A percentile compares a stretch with the other conserved stretches of the same genome.
These are phyloP conservation scores for Cubamyces sp. DNA, from an alignment of 768 basidiomycete genomes.

Conservation along the genomic window DNA sequence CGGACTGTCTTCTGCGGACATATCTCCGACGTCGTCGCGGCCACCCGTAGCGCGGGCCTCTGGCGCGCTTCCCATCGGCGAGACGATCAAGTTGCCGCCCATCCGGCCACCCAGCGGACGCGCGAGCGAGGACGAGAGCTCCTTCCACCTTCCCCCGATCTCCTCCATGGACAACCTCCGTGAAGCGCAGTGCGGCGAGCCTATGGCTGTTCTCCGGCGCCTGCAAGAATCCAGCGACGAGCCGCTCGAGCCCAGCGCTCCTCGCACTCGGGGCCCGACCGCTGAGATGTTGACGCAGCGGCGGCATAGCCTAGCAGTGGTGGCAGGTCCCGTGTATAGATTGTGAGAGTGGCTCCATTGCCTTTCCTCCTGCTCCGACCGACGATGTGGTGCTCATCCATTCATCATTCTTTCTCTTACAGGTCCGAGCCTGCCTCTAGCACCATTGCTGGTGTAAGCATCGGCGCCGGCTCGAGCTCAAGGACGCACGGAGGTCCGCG, in stretches of 20 bases:
- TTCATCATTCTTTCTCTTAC: conserved; percentile 7
- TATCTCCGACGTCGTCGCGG: conserved; percentile 41
- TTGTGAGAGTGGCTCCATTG: conserved; percentile 4
- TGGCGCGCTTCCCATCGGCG: conserved; percentile 28
- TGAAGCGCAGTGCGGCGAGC: conserved; percentile 54
- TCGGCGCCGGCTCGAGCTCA: not conserved
- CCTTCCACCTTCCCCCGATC: conserved; percentile 36
- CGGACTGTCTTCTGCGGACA: conserved; percentile 37
- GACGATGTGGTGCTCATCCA: not conserved
- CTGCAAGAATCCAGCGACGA: conserved; percentile 58
- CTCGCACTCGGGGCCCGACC: conserved; percentile 9
- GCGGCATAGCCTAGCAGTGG: conserved; percentile 20
- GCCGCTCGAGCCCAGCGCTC: conserved; percentile 5
- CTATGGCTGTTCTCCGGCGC: conserved; percentile 67
- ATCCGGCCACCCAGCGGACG: conserved; percentile 40
- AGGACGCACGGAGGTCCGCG: not conserved
- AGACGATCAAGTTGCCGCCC: conserved; percentile 45
- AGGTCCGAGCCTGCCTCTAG: conserved; percentile 11
- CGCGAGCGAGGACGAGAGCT: conserved; percentile 9
- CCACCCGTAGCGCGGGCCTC: conserved; percentile 23
- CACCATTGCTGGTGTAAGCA: not conserved
- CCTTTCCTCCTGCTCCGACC: not conserved
- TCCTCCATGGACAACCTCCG: conserved; percentile 63
- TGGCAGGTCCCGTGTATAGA: conserved; percentile 13
- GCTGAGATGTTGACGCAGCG: conserved; percentile 16